phyloP scores from a whole-genome alignment of 2,329 filamentous ascomycete genomes.

The Claviceps maximensis region DNA sequence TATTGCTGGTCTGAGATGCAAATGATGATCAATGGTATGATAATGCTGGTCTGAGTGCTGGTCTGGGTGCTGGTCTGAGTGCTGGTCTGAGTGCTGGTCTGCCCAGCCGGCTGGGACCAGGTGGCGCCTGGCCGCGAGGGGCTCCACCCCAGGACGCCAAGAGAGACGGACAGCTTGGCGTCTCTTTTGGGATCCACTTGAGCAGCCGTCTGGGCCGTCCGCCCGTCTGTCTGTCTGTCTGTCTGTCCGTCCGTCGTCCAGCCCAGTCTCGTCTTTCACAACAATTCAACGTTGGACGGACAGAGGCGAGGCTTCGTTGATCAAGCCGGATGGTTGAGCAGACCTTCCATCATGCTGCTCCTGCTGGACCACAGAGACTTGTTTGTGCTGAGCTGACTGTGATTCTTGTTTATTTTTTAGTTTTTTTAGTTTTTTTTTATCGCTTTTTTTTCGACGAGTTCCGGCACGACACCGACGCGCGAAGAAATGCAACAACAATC shows the following conservation, averaged over 20 bases:
- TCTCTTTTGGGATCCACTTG: background rate
- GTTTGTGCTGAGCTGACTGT: no score
- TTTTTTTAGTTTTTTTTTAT: no score
- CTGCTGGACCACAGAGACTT: no score
- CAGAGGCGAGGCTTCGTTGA: background rate
- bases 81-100: background rate
- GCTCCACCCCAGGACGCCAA: background rate
- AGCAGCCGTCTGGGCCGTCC: background rate
- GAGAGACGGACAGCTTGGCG: background rate
- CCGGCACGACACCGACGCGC: background rate
- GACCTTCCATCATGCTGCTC: no score
- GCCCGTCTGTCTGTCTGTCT: no score
- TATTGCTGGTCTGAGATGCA: no score
- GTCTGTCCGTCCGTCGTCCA: no score
- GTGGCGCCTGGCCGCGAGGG: background rate
- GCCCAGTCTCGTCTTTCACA: no score
- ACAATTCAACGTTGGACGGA: background rate
- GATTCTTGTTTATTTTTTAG: no score
- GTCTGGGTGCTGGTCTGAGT: background rate
- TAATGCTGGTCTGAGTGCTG: background rate
- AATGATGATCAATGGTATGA: no score
- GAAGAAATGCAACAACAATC: background rate
- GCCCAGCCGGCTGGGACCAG: background rate
- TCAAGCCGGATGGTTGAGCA: background rate
- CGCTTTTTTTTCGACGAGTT: no score